These are phyloP conservation scores for Penicillium soppii DNA, from an alignment of 495 filamentous ascomycete genomes.

Conservation along the genomic window DNA sequence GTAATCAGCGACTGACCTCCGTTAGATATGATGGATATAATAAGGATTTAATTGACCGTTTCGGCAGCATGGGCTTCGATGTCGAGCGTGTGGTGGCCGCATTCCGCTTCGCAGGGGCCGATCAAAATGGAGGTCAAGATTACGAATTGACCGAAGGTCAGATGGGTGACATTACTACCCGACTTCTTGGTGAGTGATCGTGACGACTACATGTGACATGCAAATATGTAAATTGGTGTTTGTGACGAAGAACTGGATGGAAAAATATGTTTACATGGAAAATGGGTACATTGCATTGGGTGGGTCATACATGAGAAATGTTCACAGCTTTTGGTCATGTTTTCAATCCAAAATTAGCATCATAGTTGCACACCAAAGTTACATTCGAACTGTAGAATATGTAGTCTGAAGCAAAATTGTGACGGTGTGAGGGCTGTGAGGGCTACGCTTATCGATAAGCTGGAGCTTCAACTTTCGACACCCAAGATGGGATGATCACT, in stretches of 20 bases:
- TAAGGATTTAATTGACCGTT: constrained; percentile 81
- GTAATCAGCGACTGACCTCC: constrained; percentile 10
- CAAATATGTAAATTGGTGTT: constrained; percentile 23
- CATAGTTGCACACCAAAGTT: too few relatives aligned
- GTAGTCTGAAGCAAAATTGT: too few relatives aligned
- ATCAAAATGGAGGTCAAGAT: constrained; percentile 71
- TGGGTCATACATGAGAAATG: neutral
- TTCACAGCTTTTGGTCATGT: too few relatives aligned
- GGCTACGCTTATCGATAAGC: too few relatives aligned
- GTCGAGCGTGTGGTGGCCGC: constrained; percentile 83
- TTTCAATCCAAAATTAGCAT: neutral
- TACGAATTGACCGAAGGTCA: constrained; percentile 83
- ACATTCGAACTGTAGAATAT: too few relatives aligned
- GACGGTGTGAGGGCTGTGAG: too few relatives aligned
- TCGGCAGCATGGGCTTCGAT: constrained; percentile 91
- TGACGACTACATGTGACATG: too few relatives aligned
- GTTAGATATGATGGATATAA: constrained; percentile 86
- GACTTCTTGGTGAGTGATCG: constrained; percentile 72
- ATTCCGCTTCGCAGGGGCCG: constrained; percentile 79
- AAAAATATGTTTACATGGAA: neutral
- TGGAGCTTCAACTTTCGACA: too few relatives aligned
- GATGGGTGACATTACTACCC: constrained; percentile 85
- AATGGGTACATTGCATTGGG: constrained; percentile 5
- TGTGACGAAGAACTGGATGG: neutral
- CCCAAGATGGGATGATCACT: too few relatives aligned